Evolutionary conservation across 2,329 filamentous ascomycete species (phyloP), one percentile per base, ranked within the genome.

Genomic region (Dothistroma pini): DNA sequence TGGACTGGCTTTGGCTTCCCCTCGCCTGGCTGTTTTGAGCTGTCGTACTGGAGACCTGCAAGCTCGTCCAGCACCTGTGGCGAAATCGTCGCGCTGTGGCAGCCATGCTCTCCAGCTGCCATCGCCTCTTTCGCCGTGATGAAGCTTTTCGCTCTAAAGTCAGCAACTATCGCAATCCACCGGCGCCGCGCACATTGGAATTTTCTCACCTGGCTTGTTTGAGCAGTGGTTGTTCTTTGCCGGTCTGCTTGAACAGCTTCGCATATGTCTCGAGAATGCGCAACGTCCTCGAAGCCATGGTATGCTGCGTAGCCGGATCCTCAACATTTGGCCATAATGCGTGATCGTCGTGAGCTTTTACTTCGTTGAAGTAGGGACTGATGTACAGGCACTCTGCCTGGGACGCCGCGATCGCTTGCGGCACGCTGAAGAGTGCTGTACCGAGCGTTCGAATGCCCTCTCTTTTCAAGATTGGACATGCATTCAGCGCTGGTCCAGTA

Each of bases 341-440:
- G 2, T 32, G 50, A 54, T 64, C 58, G 41, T 66, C 61, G 66
- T 88, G 85, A 5, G 86, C 86, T 64, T 81, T 83, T 47, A 89
- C 75, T 65, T 88, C 85, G 68, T 88, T 87, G 32, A 89, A 83
- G 63, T 87, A 80, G 0, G 86, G 86, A 0, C 86, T 84, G 49
- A 89, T 83, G 66, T 87, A 88, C 0, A 80, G 80, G 66, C 85
- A 88, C 4, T 80, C 78, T 0, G 80, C 82, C 54, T 85, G 81
- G 0, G 79, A 81, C 0, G 86, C 86, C 1, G 87, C 75, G 1
- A 78, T 77, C 0, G 84, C 86, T 69, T 88, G 86, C 47, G 83
- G 78, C 66, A 87, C 78, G 49, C 81, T 83, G 67, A 88, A 89
- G 53, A 89, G 75, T 1, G 84, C 86, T 0, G 86, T 89, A 0